phyloP scores from a whole-genome alignment of 2,329 filamentous ascomycete genomes.

The Hortaea sp. region DNA sequence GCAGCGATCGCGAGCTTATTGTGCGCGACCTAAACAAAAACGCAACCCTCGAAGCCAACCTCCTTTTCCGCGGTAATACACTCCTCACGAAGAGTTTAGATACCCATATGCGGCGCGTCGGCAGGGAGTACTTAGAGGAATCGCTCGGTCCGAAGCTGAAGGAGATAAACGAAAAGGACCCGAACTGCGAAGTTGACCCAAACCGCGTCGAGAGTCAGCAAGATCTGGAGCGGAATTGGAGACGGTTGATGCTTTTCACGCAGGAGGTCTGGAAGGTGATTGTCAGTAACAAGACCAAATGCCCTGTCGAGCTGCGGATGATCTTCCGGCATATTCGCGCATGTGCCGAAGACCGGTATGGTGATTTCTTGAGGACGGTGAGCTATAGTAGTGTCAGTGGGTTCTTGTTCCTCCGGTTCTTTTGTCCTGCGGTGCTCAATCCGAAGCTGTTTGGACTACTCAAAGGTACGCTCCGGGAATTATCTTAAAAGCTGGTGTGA shows the following conservation, averaged over 20 bases:
- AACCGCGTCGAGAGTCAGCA: conserved; percentile 58
- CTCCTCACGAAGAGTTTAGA: conserved; percentile 88
- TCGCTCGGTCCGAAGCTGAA: conserved; percentile 74
- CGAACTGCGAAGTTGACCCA: conserved; percentile 91
- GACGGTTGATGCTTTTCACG: conserved; percentile 62
- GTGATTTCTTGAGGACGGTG: conserved; percentile 80
- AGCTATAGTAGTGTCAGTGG: conserved; percentile 91
- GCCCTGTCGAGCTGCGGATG: conserved; percentile 71
- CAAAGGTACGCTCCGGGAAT: conserved; percentile 41
- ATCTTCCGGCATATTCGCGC: conserved; percentile 86
- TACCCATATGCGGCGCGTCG: conserved; percentile 87
- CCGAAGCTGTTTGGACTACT: conserved; percentile 86
- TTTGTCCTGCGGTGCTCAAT: conserved; percentile 91
- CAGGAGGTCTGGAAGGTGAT: conserved; percentile 82
- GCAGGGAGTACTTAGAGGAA: conserved; percentile 85
- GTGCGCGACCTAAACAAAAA: conserved; percentile 71
- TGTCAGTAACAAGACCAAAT: conserved; percentile 58
- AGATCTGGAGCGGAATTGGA: conserved; percentile 77
- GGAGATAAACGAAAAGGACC: conserved; percentile 83
- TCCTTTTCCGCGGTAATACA: conserved; percentile 91
- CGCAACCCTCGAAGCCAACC: conserved; percentile 76
- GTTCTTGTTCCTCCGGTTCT: conserved; percentile 88
- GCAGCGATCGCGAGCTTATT: conserved; percentile 57
- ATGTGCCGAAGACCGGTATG: conserved; percentile 88
- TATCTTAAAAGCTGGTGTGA: not conserved